Conservation (phyloP, 148 eudicot species). For the Pouteria glomerata region DNA sequence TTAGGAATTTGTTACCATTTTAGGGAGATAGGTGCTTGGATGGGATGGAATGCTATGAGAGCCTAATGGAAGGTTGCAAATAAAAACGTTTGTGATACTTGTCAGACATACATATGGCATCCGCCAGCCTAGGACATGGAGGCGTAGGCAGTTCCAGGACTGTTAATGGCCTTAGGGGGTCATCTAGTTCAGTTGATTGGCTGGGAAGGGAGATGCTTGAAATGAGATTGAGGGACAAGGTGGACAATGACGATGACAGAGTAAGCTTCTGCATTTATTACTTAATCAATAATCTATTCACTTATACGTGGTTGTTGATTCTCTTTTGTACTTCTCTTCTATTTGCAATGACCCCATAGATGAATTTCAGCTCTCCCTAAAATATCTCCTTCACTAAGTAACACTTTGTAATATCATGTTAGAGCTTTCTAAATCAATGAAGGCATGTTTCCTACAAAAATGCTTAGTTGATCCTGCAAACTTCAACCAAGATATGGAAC, state of each 20-base stretch:
- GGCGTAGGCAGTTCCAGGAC: conserved; percentile 78
- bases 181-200: conserved; percentile 92
- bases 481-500: not conserved
- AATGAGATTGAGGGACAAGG: conserved; percentile 77
- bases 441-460: not conserved
- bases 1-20: not conserved
- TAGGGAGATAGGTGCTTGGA: conserved; percentile 25
- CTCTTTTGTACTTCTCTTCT: not conserved
- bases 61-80: conserved; percentile 12
- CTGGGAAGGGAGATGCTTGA: conserved; percentile 94
- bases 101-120: conserved; percentile 49
- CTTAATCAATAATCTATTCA: not conserved
- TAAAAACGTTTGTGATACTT: conserved; percentile 19
- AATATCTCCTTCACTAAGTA: not conserved
- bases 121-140: conserved; percentile 72
- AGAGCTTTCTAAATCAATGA: not conserved
- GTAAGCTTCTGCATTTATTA: conserved; percentile 34
- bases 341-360: not conserved
- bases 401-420: not conserved
- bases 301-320: not conserved
- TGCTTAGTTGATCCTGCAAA: not conserved
- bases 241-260: conserved; percentile 72
- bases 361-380: not conserved
- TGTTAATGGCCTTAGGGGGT: conserved; percentile 58
- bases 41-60: conserved; percentile 22